Conservation (phyloP, 2,329 filamentous ascomycete genomes). For the Colletotrichum falcatum region DNA sequence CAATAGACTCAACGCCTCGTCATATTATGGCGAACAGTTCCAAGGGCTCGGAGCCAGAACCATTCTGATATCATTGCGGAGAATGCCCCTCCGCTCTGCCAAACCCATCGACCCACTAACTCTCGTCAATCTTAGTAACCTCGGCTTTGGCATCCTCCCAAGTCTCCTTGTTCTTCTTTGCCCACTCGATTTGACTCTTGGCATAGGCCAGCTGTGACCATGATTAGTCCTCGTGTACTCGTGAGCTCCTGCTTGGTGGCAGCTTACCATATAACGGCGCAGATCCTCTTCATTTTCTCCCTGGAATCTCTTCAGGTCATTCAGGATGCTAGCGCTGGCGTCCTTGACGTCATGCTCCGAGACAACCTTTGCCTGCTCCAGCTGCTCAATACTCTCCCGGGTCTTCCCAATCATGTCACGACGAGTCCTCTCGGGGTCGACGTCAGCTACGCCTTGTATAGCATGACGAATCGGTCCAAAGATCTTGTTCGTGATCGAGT, state of each 20-base stretch:
- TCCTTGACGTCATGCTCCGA: constrained; percentile 94
- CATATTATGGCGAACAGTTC: constrained; percentile 33
- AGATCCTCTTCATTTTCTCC: constrained; percentile 95
- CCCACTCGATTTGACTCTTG: constrained; percentile 94
- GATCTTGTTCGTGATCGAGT: constrained; percentile 91
- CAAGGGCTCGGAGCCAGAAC: constrained; percentile 4
- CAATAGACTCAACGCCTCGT: constrained; percentile 34
- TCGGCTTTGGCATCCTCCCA: constrained; percentile 93
- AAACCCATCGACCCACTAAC: constrained; percentile 47
- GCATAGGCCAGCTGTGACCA: constrained; percentile 83
- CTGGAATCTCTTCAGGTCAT: constrained; percentile 93
- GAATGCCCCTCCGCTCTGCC: constrained; percentile 2
- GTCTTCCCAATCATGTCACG: constrained; percentile 97
- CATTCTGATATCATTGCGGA: constrained; percentile 27
- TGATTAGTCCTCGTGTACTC: background rate
- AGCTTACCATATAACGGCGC: constrained; percentile 91
- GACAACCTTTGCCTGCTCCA: constrained; percentile 91
- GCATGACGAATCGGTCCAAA: constrained; percentile 96
- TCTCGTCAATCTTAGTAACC: constrained; percentile 86
- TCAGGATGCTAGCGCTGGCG: constrained; percentile 87
- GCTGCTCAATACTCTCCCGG: constrained; percentile 83
- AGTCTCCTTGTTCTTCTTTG: constrained; percentile 87
- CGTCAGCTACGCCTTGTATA: constrained; percentile 94
- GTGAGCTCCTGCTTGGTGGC: background rate
- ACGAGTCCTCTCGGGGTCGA: constrained; percentile 92